Percentiles rank a stretch among this genome's conserved stretches.
Evolutionary conservation across 2,329 filamentous ascomycete species (phyloP).

Genomic region (Colletotrichum tofieldiae): DNA sequence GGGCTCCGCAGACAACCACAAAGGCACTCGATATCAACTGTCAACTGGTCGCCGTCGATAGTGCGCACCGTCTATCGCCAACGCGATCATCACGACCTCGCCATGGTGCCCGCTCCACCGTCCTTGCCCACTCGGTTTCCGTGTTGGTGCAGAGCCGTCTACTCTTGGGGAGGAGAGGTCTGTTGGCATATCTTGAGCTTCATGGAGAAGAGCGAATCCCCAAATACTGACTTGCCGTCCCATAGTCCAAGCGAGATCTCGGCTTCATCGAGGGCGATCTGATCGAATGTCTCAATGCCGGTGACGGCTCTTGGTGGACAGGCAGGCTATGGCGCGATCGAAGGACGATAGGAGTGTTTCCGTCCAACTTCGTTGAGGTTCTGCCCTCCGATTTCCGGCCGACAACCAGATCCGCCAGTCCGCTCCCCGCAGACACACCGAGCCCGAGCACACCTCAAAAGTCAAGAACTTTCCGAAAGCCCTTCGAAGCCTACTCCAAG

Average conservation of each 20-base stretch:
- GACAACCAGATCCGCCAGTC: conserved; percentile 73
- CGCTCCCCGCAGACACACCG: conserved; percentile 70
- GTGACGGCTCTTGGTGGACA: conserved; percentile 99
- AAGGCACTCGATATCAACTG: not conserved
- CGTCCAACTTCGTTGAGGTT: conserved; percentile 96
- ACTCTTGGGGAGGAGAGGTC: conserved; percentile 93
- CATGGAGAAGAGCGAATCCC: not conserved
- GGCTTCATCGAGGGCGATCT: conserved; percentile 98
- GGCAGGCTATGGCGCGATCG: conserved; percentile 91
- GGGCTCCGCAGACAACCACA: conserved; percentile 29
- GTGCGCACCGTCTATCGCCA: not conserved
- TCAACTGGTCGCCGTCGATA: conserved; percentile 5
- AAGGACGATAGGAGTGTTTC: conserved; percentile 92
- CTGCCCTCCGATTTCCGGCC: conserved; percentile 89
- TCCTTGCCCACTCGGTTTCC: conserved; percentile 84
- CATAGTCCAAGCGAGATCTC: conserved; percentile 88
- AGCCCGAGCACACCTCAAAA: conserved; percentile 72
- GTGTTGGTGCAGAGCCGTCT: conserved; percentile 92
- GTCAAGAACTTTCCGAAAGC: conserved; percentile 75
- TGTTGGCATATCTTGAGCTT: conserved; percentile 24
- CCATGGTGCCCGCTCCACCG: conserved; percentile 70
- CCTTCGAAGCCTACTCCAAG: conserved; percentile 78
- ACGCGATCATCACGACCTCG: conserved; percentile 41
- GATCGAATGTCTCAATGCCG: conserved; percentile 98
- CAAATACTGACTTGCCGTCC: conserved; percentile 46